phyloP scores from a whole-genome alignment of 495 filamentous ascomycete genomes.

The Tuber melanosporum region DNA sequence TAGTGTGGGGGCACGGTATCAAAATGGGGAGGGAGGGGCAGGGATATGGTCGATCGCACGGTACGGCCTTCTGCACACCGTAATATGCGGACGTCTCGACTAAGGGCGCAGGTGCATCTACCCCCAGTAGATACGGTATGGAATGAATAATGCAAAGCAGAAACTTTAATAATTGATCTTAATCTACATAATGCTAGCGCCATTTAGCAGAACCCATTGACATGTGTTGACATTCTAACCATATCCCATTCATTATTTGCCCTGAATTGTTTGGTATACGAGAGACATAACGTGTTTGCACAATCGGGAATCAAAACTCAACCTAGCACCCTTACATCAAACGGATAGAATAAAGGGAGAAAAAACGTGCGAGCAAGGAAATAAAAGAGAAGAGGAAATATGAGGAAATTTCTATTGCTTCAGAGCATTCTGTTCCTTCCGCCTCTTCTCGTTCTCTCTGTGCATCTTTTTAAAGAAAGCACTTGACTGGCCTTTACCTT shows the following conservation, averaged over 20 bases:
- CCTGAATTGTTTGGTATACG: not conserved
- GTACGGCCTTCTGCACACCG: not conserved
- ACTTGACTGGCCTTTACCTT: constrained; percentile 55
- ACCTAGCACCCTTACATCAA: not conserved
- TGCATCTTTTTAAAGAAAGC: constrained; percentile 75
- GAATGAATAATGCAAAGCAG: not conserved
- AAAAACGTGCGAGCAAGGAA: not conserved
- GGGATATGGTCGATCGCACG: not conserved
- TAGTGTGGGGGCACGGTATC: not conserved
- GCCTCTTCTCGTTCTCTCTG: constrained; percentile 62
- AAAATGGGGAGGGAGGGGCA: not conserved
- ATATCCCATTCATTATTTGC: not conserved
- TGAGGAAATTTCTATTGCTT: not conserved
- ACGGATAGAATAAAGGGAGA: not conserved
- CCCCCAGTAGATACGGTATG: not conserved
- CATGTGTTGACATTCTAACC: not conserved
- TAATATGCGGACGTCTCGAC: not conserved
- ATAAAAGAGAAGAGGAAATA: not conserved
- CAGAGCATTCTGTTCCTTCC: constrained; percentile 46
- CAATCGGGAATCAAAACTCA: not conserved
- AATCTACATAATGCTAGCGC: not conserved
- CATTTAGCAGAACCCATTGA: not conserved
- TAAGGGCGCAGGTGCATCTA: not conserved
- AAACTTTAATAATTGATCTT: not conserved
- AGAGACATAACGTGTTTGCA: not conserved